Base-by-base conservation (phyloP, 164 flowering plant genomes). In the Piper betle region DNA sequence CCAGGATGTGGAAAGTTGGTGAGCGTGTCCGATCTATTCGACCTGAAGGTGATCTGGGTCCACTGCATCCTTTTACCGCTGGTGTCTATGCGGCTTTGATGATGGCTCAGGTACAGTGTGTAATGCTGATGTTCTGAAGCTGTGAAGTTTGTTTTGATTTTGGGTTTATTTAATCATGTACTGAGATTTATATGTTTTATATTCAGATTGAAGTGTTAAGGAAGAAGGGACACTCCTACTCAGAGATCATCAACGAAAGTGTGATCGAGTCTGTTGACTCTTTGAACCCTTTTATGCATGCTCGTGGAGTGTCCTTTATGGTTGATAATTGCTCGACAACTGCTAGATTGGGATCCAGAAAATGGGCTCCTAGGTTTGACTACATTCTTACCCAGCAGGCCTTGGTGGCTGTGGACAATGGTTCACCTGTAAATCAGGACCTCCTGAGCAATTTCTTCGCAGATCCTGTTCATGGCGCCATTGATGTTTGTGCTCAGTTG, bases 1-100 rank as follows among this genome's bases (percentile, higher is more conserved):
- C 97, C 17, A 74, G 91, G 38, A 92, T 92, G 98, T 92, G 97
- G 98, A 87, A 86, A 69, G 97, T 93, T 37, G 97, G 97, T 76
- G 91, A 87, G 71, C 77, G 71, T 8, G 96, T 92, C 11, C 72
- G 97, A 33, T 65, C 88, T 39, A 57, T 72, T 55, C 75, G 98
- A 5, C 89, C 88, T 25, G 74, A 73, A 9, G 98, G 92, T 65
- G 98, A 93, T 69, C 72, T 93, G 48, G 94, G 97, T 46, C 96
- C 94, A 6, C 62, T 90, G 48, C 69, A 81, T 66, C 94, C 97
- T 46, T 89, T 93, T 75, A 90, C 98, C 48, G 98, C 97, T 39
- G 98, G 97, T 58, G 97, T 90, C 68, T 92, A 58, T 68, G 87
- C 83, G 66, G 98, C 98, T 41, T 56, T 82, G 58, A 93, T 93